Percentiles rank a stretch among this genome's conserved stretches.
phyloP scores from a whole-genome alignment of 1,139 yeast species.

The Kodamaea fungicola region DNA sequence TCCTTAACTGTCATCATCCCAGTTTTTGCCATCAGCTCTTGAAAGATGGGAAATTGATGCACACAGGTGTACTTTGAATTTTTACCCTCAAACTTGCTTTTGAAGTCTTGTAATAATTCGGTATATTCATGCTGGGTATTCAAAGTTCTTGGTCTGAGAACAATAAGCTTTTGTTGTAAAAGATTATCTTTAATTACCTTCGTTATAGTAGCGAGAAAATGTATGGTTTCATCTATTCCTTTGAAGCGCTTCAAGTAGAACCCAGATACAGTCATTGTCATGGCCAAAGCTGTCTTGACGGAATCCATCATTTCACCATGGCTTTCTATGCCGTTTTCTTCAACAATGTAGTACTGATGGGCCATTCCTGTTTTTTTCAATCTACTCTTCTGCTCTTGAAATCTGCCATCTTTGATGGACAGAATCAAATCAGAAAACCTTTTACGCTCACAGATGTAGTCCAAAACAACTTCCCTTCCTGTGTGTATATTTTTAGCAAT shows the following conservation, averaged over 20 bases:
- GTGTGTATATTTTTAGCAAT: slow-evolving; percentile 65
- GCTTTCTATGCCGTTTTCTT: slow-evolving; percentile 52
- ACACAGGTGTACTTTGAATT: slow-evolving; percentile 44
- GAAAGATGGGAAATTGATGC: slow-evolving; percentile 65
- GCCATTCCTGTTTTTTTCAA: slow-evolving; percentile 64
- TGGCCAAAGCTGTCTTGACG: slow-evolving; percentile 73
- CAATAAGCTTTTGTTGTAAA: slow-evolving; percentile 33
- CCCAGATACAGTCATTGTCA: slow-evolving; percentile 61
- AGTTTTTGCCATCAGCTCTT: slow-evolving; percentile 67
- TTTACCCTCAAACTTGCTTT: slow-evolving; percentile 35
- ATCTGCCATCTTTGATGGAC: slow-evolving; percentile 87
- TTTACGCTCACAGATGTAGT: slow-evolving; percentile 84
- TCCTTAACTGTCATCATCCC: slow-evolving; percentile 72
- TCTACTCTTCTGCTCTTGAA: slow-evolving; percentile 78
- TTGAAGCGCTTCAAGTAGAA: slow-evolving; percentile 69
- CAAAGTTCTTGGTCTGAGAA: slow-evolving; percentile 49
- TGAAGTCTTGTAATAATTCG: slow-evolving; percentile 35
- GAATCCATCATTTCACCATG: slow-evolving; percentile 53
- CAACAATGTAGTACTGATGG: slow-evolving; percentile 76
- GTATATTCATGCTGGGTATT: slow-evolving; percentile 52
- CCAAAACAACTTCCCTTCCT: slow-evolving; percentile 63
- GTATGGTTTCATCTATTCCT: slow-evolving; percentile 72
- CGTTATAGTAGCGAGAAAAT: slow-evolving; percentile 59
- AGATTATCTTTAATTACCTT: slow-evolving; percentile 40
- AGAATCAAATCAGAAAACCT: slow-evolving; percentile 79